Base-by-base conservation (phyloP, 225 moss, liverwort and hornwort genomes). In the Bryum argenteum region DNA sequence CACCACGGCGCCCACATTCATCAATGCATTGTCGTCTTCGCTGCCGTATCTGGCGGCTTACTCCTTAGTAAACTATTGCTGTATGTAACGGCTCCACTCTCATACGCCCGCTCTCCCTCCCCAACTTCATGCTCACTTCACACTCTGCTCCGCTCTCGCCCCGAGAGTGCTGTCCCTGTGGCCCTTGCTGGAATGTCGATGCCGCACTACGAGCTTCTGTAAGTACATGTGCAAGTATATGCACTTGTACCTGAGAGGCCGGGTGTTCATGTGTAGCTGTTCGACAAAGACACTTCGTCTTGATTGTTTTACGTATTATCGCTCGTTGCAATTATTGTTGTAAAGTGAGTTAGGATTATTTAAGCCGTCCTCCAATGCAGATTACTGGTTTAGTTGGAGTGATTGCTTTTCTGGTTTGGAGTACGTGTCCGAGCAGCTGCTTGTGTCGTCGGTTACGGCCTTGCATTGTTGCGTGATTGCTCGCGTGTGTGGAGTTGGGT, bases 251-350 rank as follows among this genome's bases (percentile, higher is more conserved):
- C 6, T 15, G 38, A 55, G 55, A 41, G 19, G 43, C 11, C 9
- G 56, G 23, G 48, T 37, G 58, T 37, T 6, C 48, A 42, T 41
- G 41, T 41, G 51, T 60, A 22, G 51, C 50, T 51, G 21, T 2
- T 33, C 48, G 58, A 48, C 53, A 26, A 53, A 53, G 53, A 67
- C 67, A 58, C 67, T 26, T 52, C 18, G 18, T 26, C 33, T 52
- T 75, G 67, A 48, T 48, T 48, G 16, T 42, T 38, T 66, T 47
- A 16, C 18, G 75, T 20, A 9, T 52, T 43, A 58, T 66, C 61
- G 47, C 19, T 40, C 13, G 24, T 16, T 64, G 68, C 75, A 79
- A 75, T 83, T 64, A 83, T 83, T 83, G 79, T 59, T 26, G 78
- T 19, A 20, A 44, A 54, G 75, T 14, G n/a, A 63, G 63, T 54